Evolutionary conservation across 345 rosid species (phyloP), one percentile per base, ranked within the genome.

Genomic region (Carallia pectinifolia): DNA sequence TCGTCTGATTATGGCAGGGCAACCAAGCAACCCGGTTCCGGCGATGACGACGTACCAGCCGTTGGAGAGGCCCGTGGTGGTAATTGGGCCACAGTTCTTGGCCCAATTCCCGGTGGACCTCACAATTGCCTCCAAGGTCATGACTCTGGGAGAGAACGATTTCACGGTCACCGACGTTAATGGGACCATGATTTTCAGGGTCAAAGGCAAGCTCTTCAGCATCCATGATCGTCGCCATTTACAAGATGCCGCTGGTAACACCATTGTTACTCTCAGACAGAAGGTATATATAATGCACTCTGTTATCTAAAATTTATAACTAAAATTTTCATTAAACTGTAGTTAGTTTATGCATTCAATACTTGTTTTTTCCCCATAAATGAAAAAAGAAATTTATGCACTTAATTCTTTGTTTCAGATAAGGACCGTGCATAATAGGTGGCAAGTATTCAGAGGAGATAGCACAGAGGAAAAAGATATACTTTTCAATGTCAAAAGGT

Each of bases 401-500:
- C 31, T 4, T 6, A 64, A 27, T 18, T 58, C 19, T 16, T 39
- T 17, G 3, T 34, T 17, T 58, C 53, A 73, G 76, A 58, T 31
- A 38, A 19, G 52, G 53, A 36, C 82, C 34, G 58, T 70, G 67
- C 89, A 85, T 61, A 68, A 67, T 36, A 81, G 83, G 68, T 87
- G 88, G 88, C 76, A 86, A 74, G 81, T 74, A 17, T 91, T 82
- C 33, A 78, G 87, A 37, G 94, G 94, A 63, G 85, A 82, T 0
- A 87, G 90, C 77, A 82, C 65, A 8, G 81, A 77, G 31, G 53
- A 74, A 2, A 71, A 69, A 5, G 88, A 89, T 80, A 62, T 87
- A 52, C 60, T 91, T 19, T 89, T 84, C 72, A 86, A 70, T 16
- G 87, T 75, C 7, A 86, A 80, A 70, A 83, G 58, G 68, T 76